Percentiles rank a stretch among this genome's conserved stretches.
These are phyloP conservation scores for Phytophthora niederhauseri DNA, from an alignment of 352 stramenopile genomes.

Conservation along the genomic window DNA sequence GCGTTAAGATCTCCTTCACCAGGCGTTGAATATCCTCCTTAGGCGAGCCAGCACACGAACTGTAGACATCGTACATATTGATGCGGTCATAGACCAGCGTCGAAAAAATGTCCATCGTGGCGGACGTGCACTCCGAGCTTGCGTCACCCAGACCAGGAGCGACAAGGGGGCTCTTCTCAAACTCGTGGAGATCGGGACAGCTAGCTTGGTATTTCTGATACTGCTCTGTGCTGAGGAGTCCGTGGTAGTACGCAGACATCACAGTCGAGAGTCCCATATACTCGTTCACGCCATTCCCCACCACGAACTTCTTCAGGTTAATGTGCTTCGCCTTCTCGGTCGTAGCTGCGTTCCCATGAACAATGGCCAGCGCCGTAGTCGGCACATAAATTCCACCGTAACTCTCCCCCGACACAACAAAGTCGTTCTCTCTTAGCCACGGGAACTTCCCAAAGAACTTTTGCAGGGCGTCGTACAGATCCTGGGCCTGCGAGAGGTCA, in stretches of 20 bases:
- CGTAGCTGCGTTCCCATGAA: constrained; percentile 48
- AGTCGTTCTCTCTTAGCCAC: constrained; percentile 75
- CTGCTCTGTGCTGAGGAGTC: constrained; percentile 66
- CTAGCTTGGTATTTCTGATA: constrained; percentile 61
- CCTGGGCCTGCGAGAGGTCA: constrained; percentile 72
- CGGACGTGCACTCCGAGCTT: constrained; percentile 37
- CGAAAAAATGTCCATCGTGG: constrained; percentile 35
- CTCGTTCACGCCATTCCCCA: constrained; percentile 79
- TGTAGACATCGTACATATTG: constrained; percentile 78
- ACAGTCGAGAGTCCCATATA: constrained; percentile 60
- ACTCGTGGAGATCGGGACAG: constrained; percentile 58
- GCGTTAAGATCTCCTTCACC: constrained; percentile 50
- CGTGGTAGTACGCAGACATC: constrained; percentile 84
- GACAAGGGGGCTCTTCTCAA: constrained; percentile 37
- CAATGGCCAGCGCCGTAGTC: constrained; percentile 57
- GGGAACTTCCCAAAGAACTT: constrained; percentile 91
- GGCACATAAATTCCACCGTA: constrained; percentile 86
- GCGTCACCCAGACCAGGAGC: constrained; percentile 11
- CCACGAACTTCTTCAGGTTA: constrained; percentile 90
- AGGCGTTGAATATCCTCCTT: constrained; percentile 56
- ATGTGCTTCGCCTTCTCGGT: constrained; percentile 37
- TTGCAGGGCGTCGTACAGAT: constrained; percentile 82
- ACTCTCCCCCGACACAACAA: constrained; percentile 82
- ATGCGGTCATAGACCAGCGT: constrained; percentile 52
- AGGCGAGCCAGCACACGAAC: constrained; percentile 49